These are phyloP conservation scores for Pythium scleroteichum DNA, from an alignment of 352 stramenopile species.

Conservation along the genomic window DNA sequence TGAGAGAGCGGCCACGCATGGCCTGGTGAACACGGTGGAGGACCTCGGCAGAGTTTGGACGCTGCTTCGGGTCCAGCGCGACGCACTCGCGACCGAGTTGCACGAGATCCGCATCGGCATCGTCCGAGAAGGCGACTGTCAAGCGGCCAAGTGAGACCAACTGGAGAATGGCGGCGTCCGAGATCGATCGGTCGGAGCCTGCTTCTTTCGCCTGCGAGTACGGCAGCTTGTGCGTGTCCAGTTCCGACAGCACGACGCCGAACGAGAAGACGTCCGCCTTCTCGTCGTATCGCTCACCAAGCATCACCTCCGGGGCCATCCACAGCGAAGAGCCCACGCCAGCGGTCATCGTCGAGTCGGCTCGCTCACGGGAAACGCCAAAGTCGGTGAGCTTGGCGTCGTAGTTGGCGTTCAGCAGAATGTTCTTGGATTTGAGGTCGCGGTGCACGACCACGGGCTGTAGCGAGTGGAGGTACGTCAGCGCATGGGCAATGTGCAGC, in stretches of 20 bases:
- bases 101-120: slow-evolving; percentile 29
- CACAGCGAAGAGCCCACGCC: slow-evolving; percentile 1
- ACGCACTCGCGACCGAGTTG: slow-evolving; percentile 39
- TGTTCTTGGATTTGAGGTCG: slow-evolving; percentile 14
- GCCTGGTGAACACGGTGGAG: slow-evolving; percentile 7
- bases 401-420: slow-evolving; percentile 8
- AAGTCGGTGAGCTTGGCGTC: slow-evolving; percentile 12
- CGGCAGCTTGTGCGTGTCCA: slow-evolving; percentile 36
- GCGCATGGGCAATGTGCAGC: slow-evolving; percentile 7
- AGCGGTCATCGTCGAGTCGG: slow-evolving; percentile 8
- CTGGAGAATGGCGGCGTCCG: slow-evolving; percentile 3
- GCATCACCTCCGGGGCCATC: slow-evolving; percentile 13
- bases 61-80: slow-evolving; percentile 31
- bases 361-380: slow-evolving; percentile 10
- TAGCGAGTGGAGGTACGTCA: slow-evolving; percentile 10
- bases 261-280: slow-evolving; percentile 18
- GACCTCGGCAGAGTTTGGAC: slow-evolving; percentile 35
- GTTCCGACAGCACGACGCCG: slow-evolving; percentile 11
- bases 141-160: slow-evolving; percentile 23
- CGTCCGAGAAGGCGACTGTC: slow-evolving; percentile 35
- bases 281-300: slow-evolving; percentile 10
- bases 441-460: slow-evolving; percentile 8
- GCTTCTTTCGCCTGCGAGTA: slow-evolving; percentile 17
- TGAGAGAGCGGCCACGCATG: not conserved
- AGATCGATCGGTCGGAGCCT: not conserved